phyloP scores from a whole-genome alignment of 2,329 filamentous ascomycete genomes.

The Graphium sp. region DNA sequence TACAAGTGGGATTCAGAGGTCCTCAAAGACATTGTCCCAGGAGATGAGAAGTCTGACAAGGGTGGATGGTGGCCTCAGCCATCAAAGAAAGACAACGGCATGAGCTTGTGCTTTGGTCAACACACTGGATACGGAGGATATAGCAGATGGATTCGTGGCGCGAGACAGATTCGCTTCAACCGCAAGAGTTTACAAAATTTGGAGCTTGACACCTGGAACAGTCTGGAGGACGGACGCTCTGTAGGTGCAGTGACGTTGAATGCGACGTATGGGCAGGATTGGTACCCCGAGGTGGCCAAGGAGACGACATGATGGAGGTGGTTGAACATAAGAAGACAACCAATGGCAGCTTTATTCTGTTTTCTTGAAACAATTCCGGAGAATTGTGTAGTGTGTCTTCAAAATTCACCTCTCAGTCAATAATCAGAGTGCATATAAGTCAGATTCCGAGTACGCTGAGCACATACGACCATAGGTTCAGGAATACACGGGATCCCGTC shows the following conservation, averaged over 20 bases:
- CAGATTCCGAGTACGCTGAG: no score
- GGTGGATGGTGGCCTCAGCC: no score
- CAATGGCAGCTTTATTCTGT: neutral
- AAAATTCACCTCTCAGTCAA: neutral
- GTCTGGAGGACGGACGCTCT: conserved; percentile 35
- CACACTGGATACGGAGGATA: conserved; percentile 58
- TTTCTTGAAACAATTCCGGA: neutral
- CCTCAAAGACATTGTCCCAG: neutral
- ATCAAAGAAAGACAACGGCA: conserved; percentile 19
- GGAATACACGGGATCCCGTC: no score
- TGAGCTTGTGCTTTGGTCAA: conserved; percentile 42
- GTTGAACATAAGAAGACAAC: neutral
- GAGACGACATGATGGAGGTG: no score
- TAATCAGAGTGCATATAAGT: no score
- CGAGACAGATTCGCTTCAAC: conserved; percentile 34
- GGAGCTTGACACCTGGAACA: conserved; percentile 41
- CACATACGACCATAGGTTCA: no score
- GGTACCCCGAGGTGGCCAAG: conserved; percentile 17
- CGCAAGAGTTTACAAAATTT: conserved; percentile 18
- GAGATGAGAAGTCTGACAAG: neutral
- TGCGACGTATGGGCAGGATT: conserved; percentile 37
- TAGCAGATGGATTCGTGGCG: conserved; percentile 44
- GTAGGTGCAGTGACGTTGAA: conserved; percentile 39
- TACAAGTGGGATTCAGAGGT: conserved; percentile 10
- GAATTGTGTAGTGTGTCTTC: neutral